Evolutionary conservation across 176 grass and related monocot genomes (phyloP).

Genomic region (Paspalum notatum): DNA sequence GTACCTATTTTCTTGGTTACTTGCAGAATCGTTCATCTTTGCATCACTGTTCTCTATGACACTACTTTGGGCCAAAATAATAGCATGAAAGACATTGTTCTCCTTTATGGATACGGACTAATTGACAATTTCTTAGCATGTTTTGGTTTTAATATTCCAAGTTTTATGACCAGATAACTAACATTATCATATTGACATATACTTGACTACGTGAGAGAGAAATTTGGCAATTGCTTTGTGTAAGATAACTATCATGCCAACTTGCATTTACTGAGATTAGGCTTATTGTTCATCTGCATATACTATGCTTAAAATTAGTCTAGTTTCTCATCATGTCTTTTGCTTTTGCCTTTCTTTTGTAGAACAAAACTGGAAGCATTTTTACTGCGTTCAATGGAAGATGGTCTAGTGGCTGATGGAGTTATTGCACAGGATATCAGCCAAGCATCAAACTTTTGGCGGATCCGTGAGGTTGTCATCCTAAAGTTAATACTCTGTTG

Average conservation of each 20-base stretch:
- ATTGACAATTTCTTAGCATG: neutral
- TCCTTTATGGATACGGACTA: neutral
- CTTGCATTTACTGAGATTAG: constrained; percentile 27
- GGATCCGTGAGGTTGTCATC: constrained; percentile 83
- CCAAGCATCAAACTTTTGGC: constrained; percentile 90
- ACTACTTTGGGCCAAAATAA: neutral
- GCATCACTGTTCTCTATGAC: neutral
- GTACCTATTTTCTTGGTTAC: neutral
- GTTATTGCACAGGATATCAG: constrained; percentile 94
- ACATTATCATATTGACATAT: neutral
- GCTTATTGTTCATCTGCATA: constrained; percentile 13
- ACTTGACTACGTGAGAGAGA: constrained; percentile 15
- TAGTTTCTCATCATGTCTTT: constrained; percentile 22
- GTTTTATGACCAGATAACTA: neutral
- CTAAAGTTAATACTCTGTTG: neutral
- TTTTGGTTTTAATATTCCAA: neutral
- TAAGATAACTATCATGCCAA: constrained; percentile 19
- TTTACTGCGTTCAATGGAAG: constrained; percentile 83
- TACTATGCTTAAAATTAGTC: neutral
- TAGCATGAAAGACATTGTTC: neutral
- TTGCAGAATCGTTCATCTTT: no score
- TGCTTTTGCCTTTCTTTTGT: constrained; percentile 44
- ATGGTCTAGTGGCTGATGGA: constrained; percentile 82
- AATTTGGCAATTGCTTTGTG: constrained; percentile 12
- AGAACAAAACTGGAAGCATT: constrained; percentile 97